Evolutionary conservation across 2,329 filamentous ascomycete genomes (phyloP).

Genomic region (Calonectria pseudoreteaudii): DNA sequence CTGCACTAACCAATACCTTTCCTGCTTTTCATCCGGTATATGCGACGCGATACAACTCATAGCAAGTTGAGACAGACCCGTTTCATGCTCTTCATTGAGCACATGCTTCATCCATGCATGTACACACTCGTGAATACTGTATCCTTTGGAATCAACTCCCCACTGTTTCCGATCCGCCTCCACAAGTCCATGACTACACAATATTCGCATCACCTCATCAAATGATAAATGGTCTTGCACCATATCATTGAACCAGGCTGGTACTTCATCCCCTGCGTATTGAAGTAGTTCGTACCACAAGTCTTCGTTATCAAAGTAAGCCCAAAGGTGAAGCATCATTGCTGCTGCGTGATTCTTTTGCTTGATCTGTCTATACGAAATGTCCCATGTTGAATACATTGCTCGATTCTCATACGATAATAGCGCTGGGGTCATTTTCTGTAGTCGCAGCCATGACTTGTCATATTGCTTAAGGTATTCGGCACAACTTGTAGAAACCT

Average conservation of each 20-base stretch:
- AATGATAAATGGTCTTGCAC: constrained; percentile 39
- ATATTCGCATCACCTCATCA: constrained; percentile 41
- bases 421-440: constrained; percentile 43
- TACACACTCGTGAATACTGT: constrained; percentile 49
- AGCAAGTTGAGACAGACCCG: constrained; percentile 18
- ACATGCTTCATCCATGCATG: constrained; percentile 46
- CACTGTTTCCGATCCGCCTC: constrained; percentile 33
- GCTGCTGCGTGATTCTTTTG: constrained; percentile 37
- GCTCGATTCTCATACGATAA: constrained; percentile 45
- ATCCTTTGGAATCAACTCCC: constrained; percentile 36
- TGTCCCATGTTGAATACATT: constrained; percentile 52
- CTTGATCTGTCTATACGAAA: constrained; percentile 52
- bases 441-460: constrained; percentile 50
- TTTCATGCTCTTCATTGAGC: constrained; percentile 34
- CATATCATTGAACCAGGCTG: constrained; percentile 40
- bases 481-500: constrained; percentile 49
- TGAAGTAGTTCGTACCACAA: constrained; percentile 58
- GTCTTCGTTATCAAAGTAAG: constrained; percentile 56
- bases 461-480: constrained; percentile 56
- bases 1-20: background rate
- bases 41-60: constrained; percentile 22
- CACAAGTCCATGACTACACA: constrained; percentile 45
- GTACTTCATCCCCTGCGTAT: constrained; percentile 20
- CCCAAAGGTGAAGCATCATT: constrained; percentile 54
- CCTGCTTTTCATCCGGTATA: constrained; percentile 1